phyloP scores from a whole-genome alignment of 2,329 filamentous ascomycete genomes.

The Botrytis deweyae region DNA sequence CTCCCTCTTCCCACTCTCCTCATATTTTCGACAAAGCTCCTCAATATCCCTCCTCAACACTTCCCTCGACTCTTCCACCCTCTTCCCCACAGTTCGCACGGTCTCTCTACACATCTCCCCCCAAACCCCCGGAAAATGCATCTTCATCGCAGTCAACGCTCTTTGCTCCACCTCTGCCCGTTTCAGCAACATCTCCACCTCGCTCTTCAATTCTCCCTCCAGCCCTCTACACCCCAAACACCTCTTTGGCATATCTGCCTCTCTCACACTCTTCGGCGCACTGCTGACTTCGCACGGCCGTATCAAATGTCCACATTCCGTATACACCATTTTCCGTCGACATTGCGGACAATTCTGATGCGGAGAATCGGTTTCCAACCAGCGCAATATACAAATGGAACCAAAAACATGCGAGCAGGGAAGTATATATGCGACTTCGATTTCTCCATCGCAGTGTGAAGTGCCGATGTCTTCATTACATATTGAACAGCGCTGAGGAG shows the following conservation, averaged over 20 bases:
- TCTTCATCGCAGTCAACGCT: conserved; percentile 25
- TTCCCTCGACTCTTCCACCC: conserved; percentile 27
- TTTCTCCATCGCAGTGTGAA: conserved; percentile 23
- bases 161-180: conserved; percentile 23
- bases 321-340: conserved; percentile 33
- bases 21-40: conserved; percentile 30
- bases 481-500: conserved; percentile 28
- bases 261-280: conserved; percentile 23
- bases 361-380: conserved; percentile 30
- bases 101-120: conserved; percentile 24
- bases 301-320: conserved; percentile 32
- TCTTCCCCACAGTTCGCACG: conserved; percentile 25
- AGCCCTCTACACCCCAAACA: conserved; percentile 32
- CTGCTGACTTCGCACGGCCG: conserved; percentile 20
- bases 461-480: conserved; percentile 26
- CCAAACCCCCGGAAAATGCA: conserved; percentile 27
- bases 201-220: conserved; percentile 20
- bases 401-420: conserved; percentile 37
- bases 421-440: conserved; percentile 28
- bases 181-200: conserved; percentile 23
- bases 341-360: conserved; percentile 35
- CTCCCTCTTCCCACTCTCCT: conserved; percentile 35
- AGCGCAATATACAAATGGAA: conserved; percentile 32
- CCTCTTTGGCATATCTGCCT: conserved; percentile 30
- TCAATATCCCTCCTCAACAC: conserved; percentile 28